Conservation (phyloP, 108 stramenopile species). For the Asterionellopsis glacialis region DNA sequence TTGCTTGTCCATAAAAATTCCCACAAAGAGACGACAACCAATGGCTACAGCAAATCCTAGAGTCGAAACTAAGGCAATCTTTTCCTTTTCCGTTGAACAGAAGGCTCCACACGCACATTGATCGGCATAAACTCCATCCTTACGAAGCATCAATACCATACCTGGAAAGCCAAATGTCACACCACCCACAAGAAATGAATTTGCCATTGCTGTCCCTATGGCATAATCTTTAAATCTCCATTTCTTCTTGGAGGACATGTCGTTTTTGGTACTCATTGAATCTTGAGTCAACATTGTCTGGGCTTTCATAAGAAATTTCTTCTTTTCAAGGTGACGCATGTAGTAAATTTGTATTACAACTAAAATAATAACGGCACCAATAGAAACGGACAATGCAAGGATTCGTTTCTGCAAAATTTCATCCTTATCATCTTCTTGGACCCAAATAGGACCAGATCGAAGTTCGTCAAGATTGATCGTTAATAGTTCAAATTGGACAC, state of each 20-base stretch:
- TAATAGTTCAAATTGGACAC: constrained; percentile 12
- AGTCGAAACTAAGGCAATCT: constrained; percentile 12
- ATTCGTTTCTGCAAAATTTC: neutral
- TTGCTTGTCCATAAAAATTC: constrained; percentile 12
- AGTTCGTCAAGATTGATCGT: constrained; percentile 3
- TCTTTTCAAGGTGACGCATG: neutral
- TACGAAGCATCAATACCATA: constrained; percentile 13
- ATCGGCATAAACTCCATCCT: constrained; percentile 16
- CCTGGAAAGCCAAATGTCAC: constrained; percentile 14
- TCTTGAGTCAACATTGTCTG: neutral
- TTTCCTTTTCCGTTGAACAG: constrained; percentile 11
- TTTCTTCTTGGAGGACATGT: neutral
- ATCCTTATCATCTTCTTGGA: neutral
- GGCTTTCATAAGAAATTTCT: neutral
- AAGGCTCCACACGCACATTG: constrained; percentile 11
- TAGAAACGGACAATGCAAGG: neutral
- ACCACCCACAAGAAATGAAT: constrained; percentile 16
- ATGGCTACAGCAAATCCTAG: constrained; percentile 7
- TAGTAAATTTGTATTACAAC: neutral
- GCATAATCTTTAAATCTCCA: constrained; percentile 5
- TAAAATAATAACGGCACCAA: neutral
- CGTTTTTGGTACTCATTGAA: neutral
- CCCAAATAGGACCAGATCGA: neutral
- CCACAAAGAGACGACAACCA: constrained; percentile 11
- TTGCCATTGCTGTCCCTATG: constrained; percentile 4